A percentile compares a stretch with the other conserved stretches of the same genome.
Conservation (phyloP, 2,329 filamentous ascomycete genomes). For the Colletotrichum tofieldiae region DNA sequence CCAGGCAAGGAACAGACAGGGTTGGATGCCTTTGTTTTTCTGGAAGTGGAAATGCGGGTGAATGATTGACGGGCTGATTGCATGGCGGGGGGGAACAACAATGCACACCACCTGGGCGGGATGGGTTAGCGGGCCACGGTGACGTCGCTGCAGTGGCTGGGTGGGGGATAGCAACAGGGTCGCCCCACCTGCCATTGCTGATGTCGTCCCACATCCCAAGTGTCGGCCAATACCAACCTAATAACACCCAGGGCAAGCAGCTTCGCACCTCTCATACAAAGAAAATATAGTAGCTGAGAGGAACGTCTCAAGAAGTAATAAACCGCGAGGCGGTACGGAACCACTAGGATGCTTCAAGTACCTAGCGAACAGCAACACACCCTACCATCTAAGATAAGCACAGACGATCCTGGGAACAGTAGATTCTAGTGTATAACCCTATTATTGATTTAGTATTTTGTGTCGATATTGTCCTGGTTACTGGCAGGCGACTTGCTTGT, state of each 20-base stretch:
- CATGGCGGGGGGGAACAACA: not conserved
- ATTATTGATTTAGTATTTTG: not conserved
- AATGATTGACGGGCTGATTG: constrained; percentile 4
- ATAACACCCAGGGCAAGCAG: not conserved
- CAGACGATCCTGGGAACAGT: not conserved
- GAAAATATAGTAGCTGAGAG: not conserved
- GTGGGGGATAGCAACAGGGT: not conserved
- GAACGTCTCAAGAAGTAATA: not conserved
- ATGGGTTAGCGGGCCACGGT: constrained; percentile 9
- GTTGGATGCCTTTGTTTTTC: constrained; percentile 20
- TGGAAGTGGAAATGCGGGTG: constrained; percentile 12
- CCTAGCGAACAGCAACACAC: not conserved
- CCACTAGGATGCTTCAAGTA: not conserved
- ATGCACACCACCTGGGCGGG: not conserved
- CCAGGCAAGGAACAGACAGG: constrained; percentile 5
- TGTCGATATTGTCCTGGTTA: not conserved
- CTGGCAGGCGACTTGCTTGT: not conserved
- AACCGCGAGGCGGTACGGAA: not conserved
- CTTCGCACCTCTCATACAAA: not conserved
- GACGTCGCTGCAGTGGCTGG: constrained; percentile 32
- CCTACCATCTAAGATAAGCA: not conserved
- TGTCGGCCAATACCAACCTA: not conserved
- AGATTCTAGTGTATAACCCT: not conserved
- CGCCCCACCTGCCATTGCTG: not conserved
- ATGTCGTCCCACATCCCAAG: not conserved